Percentiles rank a stretch among this genome's conserved stretches.
phyloP scores from a whole-genome alignment of 2,329 filamentous ascomycete species.

The Clonostachys byssicola region DNA sequence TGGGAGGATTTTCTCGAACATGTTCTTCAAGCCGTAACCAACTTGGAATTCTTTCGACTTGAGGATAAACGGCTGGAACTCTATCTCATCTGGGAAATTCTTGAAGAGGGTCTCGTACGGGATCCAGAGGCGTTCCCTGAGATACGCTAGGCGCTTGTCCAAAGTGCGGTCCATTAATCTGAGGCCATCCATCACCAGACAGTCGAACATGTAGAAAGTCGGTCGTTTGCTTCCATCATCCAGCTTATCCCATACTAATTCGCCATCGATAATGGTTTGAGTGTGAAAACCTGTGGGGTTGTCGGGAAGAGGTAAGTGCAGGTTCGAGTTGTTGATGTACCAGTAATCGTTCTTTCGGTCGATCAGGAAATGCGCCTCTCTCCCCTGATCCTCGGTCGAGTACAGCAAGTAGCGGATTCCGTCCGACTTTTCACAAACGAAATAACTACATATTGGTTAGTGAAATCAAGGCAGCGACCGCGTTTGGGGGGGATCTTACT shows the following conservation, averaged over 20 bases:
- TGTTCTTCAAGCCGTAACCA: slow-evolving; percentile 83
- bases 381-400: slow-evolving; percentile 62
- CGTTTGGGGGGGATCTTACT: slow-evolving; percentile 42
- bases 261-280: slow-evolving; percentile 84
- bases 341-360: slow-evolving; percentile 98
- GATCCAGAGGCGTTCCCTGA: slow-evolving; percentile 71
- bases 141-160: slow-evolving; percentile 85
- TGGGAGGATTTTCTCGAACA: slow-evolving; percentile 85
- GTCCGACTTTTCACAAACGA: slow-evolving; percentile 97
- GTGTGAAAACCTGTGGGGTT: slow-evolving; percentile 67
- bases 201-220: slow-evolving; percentile 91
- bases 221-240: slow-evolving; percentile 64
- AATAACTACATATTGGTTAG: slow-evolving; percentile 58
- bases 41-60: slow-evolving; percentile 88
- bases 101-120: slow-evolving; percentile 63
- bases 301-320: slow-evolving; percentile 76
- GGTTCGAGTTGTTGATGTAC: slow-evolving; percentile 62
- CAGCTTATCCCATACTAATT: slow-evolving; percentile 82
- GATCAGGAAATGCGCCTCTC: slow-evolving; percentile 84
- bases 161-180: slow-evolving; percentile 74
- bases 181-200: slow-evolving; percentile 74
- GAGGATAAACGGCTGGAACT: slow-evolving; percentile 73
- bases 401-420: slow-evolving; percentile 95
- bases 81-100: slow-evolving; percentile 64
- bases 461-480: not conserved